Base-by-base conservation (phyloP, 2,329 filamentous ascomycete genomes). In the Anthostomella pinea region DNA sequence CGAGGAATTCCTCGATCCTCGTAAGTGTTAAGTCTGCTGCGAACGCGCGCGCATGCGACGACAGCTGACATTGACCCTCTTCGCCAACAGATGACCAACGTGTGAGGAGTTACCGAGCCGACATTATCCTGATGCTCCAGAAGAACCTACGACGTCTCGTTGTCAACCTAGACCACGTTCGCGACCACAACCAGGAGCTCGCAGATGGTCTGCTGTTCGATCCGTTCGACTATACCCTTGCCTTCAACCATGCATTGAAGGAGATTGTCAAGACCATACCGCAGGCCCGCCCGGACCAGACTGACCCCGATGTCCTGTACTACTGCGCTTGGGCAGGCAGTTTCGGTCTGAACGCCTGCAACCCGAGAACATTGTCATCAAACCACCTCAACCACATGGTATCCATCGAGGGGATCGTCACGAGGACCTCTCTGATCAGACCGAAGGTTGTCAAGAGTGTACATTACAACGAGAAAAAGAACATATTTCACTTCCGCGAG, bases 361-460 rank as follows among this genome's bases (percentile, higher is more conserved):
- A 96, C 57, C 93, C 93, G 25, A 81, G 93, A 51, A 97, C 93
- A 1, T 69, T 98, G 19, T 87, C 87, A 33, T 96, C 91, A 3
- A 75, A 81, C 25, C 87, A 95, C 55, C 77, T 98, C 38, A 98
- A 98, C 64, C 83, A 87, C 57, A 96, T 98, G 90, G 87, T 98
- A 10, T 95, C 90, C 3, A 75, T 98, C 33, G 93, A 98, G 66
- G 93, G 93, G 30, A 98, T 98, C 54, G 93, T 98, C 26, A 98
- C 93, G 22, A 86, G 93, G 63, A 95, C 88, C 66, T 96, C 90
- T 16, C 74, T 98, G 14, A 95, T 98, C 46, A 79, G 94, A 38
- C 93, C 93, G 8, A 98, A 98, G 67, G 81, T 98, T n/a, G 83
- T 97, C 45, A 95, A 94, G 69, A 97, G 93, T 65, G 90, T 98